Conservation (phyloP, 1,284 basidiomycete species). For the Melanopsichium pennsylvanicum region DNA sequence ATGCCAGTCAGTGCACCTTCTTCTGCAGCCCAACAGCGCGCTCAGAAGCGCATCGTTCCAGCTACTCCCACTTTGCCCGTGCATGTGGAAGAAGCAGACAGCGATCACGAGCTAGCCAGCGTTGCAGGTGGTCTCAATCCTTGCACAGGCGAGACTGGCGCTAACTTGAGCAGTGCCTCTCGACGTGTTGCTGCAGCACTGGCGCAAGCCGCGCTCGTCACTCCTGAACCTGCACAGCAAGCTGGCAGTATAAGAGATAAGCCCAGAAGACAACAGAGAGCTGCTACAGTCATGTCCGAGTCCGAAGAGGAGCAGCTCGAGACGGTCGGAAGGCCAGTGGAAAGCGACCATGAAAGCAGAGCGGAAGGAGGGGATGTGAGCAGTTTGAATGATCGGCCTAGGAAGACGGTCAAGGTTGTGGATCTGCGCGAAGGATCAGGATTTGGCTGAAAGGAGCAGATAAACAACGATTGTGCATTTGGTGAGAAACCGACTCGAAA, state of each 20-base stretch:
- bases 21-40: background rate
- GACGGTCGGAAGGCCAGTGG: slow-evolving; percentile 22
- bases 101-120: slow-evolving; percentile 7
- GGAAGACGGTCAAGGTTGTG: slow-evolving; percentile 34
- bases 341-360: background rate
- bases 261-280: slow-evolving; percentile 8
- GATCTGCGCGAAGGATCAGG: no score
- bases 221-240: background rate
- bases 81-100: slow-evolving; percentile 26
- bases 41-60: background rate
- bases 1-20: background rate
- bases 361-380: background rate
- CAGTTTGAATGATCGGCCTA: slow-evolving; percentile 18
- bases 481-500: no score
- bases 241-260: no score
- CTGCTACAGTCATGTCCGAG: slow-evolving; percentile 42
- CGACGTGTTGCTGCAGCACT: slow-evolving; percentile 30
- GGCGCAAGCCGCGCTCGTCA: slow-evolving; percentile 7
- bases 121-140: background rate
- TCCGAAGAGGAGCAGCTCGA: slow-evolving; percentile 40
- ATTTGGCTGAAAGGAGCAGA: no score
- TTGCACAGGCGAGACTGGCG: background rate
- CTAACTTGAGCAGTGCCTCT: slow-evolving; percentile 1
- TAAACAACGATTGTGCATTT: no score
- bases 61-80: slow-evolving; percentile 1